A percentile compares a stretch with the other conserved stretches of the same genome.
These are phyloP conservation scores for Arbutus unedo DNA, from an alignment of 148 eudicot species.

Conservation along the genomic window DNA sequence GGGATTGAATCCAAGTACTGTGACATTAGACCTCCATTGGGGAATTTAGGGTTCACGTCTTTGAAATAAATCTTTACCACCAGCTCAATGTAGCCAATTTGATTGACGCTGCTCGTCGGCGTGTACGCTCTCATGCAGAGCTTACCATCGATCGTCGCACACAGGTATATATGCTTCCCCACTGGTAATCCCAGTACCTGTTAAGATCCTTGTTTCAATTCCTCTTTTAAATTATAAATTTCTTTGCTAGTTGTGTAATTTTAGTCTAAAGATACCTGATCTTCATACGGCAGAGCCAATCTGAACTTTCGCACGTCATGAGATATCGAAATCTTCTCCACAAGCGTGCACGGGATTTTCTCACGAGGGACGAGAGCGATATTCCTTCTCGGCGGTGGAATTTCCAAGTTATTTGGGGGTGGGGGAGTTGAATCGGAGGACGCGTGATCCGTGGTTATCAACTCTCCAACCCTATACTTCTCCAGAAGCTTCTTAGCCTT, in stretches of 20 bases:
- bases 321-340: constrained; percentile 57
- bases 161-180: constrained; percentile 79
- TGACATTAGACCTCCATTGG: constrained; percentile 78
- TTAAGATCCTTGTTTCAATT: too few relatives aligned
- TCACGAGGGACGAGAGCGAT: constrained; percentile 64
- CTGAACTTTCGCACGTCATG: constrained; percentile 70
- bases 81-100: constrained; percentile 70
- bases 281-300: constrained; percentile 60
- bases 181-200: constrained; percentile 66
- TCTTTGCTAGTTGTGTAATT: neutral
- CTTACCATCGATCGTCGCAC: constrained; percentile 62
- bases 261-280: constrained; percentile 27
- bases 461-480: constrained; percentile 66
- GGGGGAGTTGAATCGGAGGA: constrained; percentile 45
- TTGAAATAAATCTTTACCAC: constrained; percentile 78
- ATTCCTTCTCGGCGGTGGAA: constrained; percentile 29
- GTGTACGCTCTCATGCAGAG: constrained; percentile 95
- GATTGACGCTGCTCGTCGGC: constrained; percentile 61
- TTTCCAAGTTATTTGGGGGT: constrained; percentile 67
- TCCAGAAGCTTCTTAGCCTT: constrained; percentile 80
- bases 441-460: constrained; percentile 51
- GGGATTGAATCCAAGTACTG: constrained; percentile 62
- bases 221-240: too few relatives aligned
- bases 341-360: constrained; percentile 65
- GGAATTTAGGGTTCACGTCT: constrained; percentile 57